Base-by-base conservation (phyloP, 306 rosid species). In the Canavalia gladiata region DNA sequence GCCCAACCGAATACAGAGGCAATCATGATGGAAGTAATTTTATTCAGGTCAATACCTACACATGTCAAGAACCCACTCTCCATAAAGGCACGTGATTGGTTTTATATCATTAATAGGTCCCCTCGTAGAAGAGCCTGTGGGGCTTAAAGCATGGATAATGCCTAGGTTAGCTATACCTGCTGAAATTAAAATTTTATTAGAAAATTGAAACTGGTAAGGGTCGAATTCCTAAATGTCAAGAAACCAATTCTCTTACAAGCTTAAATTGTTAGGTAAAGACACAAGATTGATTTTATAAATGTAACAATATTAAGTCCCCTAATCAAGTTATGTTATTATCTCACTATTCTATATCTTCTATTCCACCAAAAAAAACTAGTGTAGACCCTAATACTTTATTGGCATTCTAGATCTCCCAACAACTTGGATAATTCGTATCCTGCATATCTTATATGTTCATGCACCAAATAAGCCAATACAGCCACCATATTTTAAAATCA, bases 391-490 rank as follows among this genome's bases (percentile, higher is more conserved):
- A 33, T 58, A 41, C 51, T 25, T 49, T 69, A 37, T n/a, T 63
- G 30, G 11, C 65, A 60, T 35, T 41, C 55, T 31, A 67, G 56
- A 69, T 46, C 18, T 58, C 47, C 45, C 69, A 25, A 58, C 31
- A 59, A 59, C 43, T 79, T 62, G 57, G 57, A 72, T 62, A 29
- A 13, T 12, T 80, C 29, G 18, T 28, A n/a, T 80, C 65, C 11
- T 62, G 45, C 57, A 39, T 29, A 56, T 65, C 29, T 56, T 11
- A 37, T 68, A 41, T 35, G 41, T 56, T 46, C 8, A 46, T 1
- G n/a, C 3, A 71, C 51, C 13, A 55, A 18, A 74, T 45, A 65
- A 65, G 35, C 57, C 72, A 71, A 71, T 37, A 65, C 31, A 74
- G 52, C 4, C 62, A 55, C 29, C 45, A 63, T 41, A 33, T 29